Evolutionary conservation across 2,329 filamentous ascomycete species (phyloP).

Genomic region (Blastomyces silverae): DNA sequence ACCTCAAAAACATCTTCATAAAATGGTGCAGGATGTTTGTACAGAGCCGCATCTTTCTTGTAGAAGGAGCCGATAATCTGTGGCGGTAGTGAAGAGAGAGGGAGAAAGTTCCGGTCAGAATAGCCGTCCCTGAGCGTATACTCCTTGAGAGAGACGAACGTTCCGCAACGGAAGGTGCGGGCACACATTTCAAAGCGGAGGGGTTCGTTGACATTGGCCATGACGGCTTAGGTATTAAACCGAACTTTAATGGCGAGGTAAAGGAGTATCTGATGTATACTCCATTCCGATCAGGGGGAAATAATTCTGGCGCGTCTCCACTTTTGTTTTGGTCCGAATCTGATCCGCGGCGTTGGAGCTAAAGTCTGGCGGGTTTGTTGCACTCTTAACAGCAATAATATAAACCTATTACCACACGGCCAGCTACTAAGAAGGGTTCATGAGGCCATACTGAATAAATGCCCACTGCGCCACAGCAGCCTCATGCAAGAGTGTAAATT

Average conservation of each 20-base stretch:
- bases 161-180: conserved; percentile 4
- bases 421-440: too few relatives aligned
- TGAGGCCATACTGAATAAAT: too few relatives aligned
- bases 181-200: conserved; percentile 5
- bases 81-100: neutral
- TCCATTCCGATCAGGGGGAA: too few relatives aligned
- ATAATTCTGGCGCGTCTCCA: too few relatives aligned
- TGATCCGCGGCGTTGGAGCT: too few relatives aligned
- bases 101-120: neutral
- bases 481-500: too few relatives aligned
- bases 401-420: too few relatives aligned
- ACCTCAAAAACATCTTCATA: conserved; percentile 11
- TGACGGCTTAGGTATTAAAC: neutral
- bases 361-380: neutral
- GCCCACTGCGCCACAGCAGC: too few relatives aligned
- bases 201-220: neutral
- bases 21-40: neutral
- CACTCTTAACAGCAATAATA: too few relatives aligned
- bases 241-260: too few relatives aligned
- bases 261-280: too few relatives aligned
- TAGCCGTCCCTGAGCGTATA: neutral
- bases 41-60: conserved; percentile 9
- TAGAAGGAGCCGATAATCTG: neutral
- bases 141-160: neutral
- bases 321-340: too few relatives aligned